These are phyloP conservation scores for Agaricus blazei DNA, from an alignment of 768 basidiomycete species.

Conservation along the genomic window DNA sequence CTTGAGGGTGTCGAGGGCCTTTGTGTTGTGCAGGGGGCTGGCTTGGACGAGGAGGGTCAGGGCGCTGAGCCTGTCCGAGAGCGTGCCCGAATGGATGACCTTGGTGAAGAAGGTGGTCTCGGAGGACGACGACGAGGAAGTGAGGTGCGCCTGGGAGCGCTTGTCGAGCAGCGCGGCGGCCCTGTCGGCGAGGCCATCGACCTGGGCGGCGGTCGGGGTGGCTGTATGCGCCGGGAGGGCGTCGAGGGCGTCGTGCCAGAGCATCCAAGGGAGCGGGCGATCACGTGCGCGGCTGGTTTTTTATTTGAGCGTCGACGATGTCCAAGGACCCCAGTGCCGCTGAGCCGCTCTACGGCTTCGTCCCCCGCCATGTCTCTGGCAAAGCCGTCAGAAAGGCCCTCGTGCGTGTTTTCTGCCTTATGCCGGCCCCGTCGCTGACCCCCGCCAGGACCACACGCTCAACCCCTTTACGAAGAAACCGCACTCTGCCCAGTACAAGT, in stretches of 20 bases:
- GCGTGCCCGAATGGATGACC: slow-evolving; percentile 83
- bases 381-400: slow-evolving; percentile 64
- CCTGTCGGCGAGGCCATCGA: slow-evolving; percentile 40
- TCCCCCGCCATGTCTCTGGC: slow-evolving; percentile 64
- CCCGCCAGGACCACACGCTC: slow-evolving; percentile 59
- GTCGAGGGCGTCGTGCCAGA: slow-evolving; percentile 52
- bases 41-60: slow-evolving; percentile 86
- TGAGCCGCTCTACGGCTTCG: slow-evolving; percentile 71
- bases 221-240: slow-evolving; percentile 28
- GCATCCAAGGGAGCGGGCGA: slow-evolving; percentile 3
- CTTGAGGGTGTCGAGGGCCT: slow-evolving; percentile 72
- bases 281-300: slow-evolving; percentile 1
- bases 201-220: slow-evolving; percentile 35
- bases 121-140: slow-evolving; percentile 50
- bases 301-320: not conserved
- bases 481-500: slow-evolving; percentile 74
- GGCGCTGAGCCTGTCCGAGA: slow-evolving; percentile 88
- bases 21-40: slow-evolving; percentile 80
- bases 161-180: slow-evolving; percentile 44
- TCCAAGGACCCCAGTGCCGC: not conserved
- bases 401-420: slow-evolving; percentile 38
- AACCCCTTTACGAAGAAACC: slow-evolving; percentile 89
- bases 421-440: not conserved
- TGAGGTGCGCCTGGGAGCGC: slow-evolving; percentile 40
- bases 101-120: slow-evolving; percentile 81